A percentile compares a stretch with the other conserved stretches of the same genome.
Conservation (phyloP, 2,329 filamentous ascomycete genomes). For the Rhynchosporium agropyri region DNA sequence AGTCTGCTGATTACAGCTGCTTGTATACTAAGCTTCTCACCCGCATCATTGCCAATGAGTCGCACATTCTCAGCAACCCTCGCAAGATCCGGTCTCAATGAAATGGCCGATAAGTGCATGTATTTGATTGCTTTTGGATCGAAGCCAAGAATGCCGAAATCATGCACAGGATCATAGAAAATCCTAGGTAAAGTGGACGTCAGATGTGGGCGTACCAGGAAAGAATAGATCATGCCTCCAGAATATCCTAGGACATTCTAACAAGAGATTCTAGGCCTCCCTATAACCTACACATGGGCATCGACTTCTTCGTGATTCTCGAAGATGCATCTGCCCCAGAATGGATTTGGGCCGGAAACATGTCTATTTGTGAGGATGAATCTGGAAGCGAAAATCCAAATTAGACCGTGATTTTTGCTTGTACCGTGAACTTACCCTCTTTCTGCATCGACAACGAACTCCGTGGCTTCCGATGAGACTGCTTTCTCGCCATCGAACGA, state of each 20-base stretch:
- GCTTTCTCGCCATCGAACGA: constrained; percentile 19
- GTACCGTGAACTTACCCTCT: constrained; percentile 5
- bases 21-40: constrained; percentile 96
- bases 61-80: constrained; percentile 92
- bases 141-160: constrained; percentile 96
- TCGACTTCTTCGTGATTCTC: constrained; percentile 98
- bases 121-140: constrained; percentile 96
- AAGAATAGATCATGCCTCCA: too few species aligned
- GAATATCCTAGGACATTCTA: too few species aligned
- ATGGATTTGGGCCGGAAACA: constrained; percentile 92
- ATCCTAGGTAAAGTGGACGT: constrained; percentile 48
- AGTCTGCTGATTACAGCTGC: constrained; percentile 96
- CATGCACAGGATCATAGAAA: constrained; percentile 97
- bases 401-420: neutral
- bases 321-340: constrained; percentile 98
- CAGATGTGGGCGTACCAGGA: too few species aligned
- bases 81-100: constrained; percentile 82
- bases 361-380: constrained; percentile 89
- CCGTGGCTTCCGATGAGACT: constrained; percentile 15
- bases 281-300: constrained; percentile 64
- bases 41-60: constrained; percentile 97
- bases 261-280: too few species aligned
- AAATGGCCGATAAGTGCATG: constrained; percentile 82
- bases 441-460: constrained; percentile 17
- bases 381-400: constrained; percentile 40